These are phyloP conservation scores for Erythrophleum fordii DNA, from an alignment of 306 rosid species.

Conservation along the genomic window DNA sequence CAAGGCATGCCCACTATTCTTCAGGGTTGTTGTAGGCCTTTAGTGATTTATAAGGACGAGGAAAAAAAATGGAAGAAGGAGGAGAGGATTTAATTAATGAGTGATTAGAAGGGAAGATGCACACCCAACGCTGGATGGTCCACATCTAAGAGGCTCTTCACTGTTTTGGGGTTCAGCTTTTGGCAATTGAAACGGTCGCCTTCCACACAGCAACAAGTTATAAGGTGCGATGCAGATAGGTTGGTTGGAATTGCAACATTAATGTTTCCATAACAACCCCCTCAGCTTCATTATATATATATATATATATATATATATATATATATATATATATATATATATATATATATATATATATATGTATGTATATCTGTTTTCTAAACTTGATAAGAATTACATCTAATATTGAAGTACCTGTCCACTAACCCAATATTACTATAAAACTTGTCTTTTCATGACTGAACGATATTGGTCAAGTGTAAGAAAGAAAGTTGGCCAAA, in stretches of 20 bases:
- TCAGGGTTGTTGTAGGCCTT: not conserved
- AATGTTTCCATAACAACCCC: constrained; percentile 43
- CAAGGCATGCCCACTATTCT: constrained; percentile 8
- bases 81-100: constrained; percentile 1
- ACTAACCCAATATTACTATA: not conserved
- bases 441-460: no score
- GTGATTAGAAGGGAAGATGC: not conserved
- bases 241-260: constrained; percentile 57
- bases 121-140: not conserved
- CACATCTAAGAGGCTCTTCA: not conserved
- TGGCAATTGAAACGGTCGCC: constrained; percentile 53
- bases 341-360: no score
- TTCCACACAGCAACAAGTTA: constrained; percentile 62
- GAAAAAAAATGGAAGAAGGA: not conserved
- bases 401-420: no score
- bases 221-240: constrained; percentile 53
- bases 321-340: no score
- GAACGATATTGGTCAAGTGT: no score
- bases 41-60: constrained; percentile 17
- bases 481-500: no score
- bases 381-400: no score
- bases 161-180: not conserved
- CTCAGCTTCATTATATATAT: no score
- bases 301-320: no score
- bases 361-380: no score